phyloP scores from a whole-genome alignment of 2,329 filamentous ascomycete species.

The Cordyceps javanica region DNA sequence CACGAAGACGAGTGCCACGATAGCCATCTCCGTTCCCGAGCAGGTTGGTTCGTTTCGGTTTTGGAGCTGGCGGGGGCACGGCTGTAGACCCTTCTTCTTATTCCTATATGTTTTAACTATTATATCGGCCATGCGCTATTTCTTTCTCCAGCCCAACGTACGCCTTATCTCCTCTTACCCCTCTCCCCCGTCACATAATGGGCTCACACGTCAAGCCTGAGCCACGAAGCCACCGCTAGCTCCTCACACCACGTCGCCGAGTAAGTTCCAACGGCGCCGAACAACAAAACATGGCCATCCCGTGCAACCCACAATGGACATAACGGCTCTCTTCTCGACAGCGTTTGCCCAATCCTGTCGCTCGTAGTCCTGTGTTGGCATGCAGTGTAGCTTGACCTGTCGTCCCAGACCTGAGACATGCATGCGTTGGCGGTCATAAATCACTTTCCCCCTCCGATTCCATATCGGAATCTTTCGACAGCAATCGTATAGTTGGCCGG shows the following conservation, averaged over 20 bases:
- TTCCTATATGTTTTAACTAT: too few relatives aligned
- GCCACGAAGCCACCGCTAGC: background rate
- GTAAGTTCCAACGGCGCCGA: background rate
- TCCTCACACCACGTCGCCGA: background rate
- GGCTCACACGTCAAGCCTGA: background rate
- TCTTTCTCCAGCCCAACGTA: background rate
- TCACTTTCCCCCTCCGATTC: background rate
- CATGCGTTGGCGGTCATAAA: background rate
- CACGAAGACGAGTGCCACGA: background rate
- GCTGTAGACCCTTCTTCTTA: background rate
- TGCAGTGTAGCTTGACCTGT: constrained; percentile 7
- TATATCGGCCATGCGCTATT: background rate
- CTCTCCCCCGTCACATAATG: background rate
- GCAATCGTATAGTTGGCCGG: background rate
- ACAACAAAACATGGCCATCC: background rate
- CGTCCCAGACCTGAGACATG: background rate
- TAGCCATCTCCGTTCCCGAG: background rate
- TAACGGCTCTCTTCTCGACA: background rate
- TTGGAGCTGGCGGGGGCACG: background rate
- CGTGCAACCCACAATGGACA: background rate
- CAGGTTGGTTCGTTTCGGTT: background rate
- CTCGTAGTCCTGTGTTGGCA: background rate
- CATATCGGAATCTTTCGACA: background rate
- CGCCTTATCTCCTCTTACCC: background rate
- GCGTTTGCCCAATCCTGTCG: background rate